phyloP scores from a whole-genome alignment of 805 yeast species.

The Wickerhamomyces alni region DNA sequence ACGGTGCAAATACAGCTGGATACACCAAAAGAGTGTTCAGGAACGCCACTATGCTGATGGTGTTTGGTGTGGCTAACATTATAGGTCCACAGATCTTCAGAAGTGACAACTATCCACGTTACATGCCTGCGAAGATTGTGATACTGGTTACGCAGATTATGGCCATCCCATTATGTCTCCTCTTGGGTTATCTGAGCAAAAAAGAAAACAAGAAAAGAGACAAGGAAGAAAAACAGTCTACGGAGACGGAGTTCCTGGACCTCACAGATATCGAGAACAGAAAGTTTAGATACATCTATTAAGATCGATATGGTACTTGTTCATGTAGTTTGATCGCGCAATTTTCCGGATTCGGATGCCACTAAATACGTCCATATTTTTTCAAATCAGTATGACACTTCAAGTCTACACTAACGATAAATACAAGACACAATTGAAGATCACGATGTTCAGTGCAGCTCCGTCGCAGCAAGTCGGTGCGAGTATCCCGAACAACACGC shows the following conservation, averaged over 20 bases:
- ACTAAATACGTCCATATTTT: no score
- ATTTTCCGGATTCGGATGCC: background rate
- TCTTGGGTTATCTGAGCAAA: slow-evolving; percentile 34
- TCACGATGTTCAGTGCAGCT: background rate
- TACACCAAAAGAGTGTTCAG: slow-evolving; percentile 48
- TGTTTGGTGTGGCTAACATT: slow-evolving; percentile 47
- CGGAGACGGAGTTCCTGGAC: background rate
- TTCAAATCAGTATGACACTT: no score
- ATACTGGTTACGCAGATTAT: slow-evolving; percentile 44
- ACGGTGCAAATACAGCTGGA: slow-evolving; percentile 52
- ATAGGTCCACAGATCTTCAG: slow-evolving; percentile 60
- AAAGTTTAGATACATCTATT: background rate
- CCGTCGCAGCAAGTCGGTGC: slow-evolving; percentile 51
- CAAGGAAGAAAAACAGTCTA: background rate
- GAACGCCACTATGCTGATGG: slow-evolving; percentile 46
- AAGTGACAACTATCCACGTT: slow-evolving; percentile 40
- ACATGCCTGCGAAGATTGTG: slow-evolving; percentile 51
- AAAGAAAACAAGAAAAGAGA: slow-evolving; percentile 47
- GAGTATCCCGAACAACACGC: slow-evolving; percentile 83
- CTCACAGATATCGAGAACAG: slow-evolving; percentile 1
- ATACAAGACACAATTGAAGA: background rate
- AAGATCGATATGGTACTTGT: background rate
- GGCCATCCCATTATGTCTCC: slow-evolving; percentile 33
- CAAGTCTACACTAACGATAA: background rate
- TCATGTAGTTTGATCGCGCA: background rate